Percentiles rank a stretch among this genome's conserved stretches.
Evolutionary conservation across 495 filamentous ascomycete species (phyloP).

Genomic region (Elasticomyces elasticus): DNA sequence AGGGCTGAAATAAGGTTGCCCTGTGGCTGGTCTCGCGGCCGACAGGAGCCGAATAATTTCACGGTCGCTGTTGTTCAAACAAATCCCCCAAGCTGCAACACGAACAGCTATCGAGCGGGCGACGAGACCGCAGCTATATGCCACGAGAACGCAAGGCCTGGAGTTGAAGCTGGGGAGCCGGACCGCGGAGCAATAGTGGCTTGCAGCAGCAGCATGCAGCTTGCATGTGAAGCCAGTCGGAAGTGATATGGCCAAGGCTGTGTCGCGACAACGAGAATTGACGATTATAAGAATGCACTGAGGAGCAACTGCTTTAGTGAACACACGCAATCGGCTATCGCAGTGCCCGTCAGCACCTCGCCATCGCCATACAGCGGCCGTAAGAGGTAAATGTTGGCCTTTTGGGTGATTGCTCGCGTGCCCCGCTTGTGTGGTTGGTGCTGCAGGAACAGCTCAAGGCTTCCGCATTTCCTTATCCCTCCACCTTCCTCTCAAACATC

Average conservation of each 20-base stretch:
- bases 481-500: not conserved
- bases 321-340: no score
- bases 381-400: not conserved
- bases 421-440: no score
- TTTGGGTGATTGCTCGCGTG: not conserved
- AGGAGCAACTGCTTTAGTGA: no score
- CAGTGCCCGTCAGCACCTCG: not conserved
- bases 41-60: no score
- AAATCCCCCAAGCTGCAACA: no score
- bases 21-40: not conserved
- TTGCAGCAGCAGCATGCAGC: not conserved
- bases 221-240: not conserved
- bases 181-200: not conserved
- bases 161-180: not conserved
- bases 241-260: no score
- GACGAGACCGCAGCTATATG: no score
- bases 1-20: not conserved
- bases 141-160: no score
- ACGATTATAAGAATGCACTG: not conserved
- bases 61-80: no score
- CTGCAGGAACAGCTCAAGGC: no score
- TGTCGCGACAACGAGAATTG: no score
- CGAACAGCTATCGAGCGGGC: no score
- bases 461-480: not conserved
- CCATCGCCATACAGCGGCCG: not conserved